Conservation (phyloP, 306 rosid species). For the Carpinus viminea region DNA sequence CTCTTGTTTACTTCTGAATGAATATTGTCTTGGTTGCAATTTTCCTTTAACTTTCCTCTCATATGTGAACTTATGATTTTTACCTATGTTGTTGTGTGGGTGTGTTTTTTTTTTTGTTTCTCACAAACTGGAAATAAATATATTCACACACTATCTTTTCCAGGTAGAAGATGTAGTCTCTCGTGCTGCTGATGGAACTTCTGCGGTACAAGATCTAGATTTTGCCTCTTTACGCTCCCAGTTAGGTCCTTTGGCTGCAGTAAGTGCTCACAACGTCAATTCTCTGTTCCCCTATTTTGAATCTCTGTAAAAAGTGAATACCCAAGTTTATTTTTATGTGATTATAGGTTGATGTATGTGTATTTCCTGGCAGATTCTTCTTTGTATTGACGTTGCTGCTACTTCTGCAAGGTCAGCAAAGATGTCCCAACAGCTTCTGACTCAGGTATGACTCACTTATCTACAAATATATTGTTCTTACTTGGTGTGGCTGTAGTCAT, state of each 20-base stretch:
- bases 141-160: constrained; percentile 16
- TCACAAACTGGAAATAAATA: constrained; percentile 11
- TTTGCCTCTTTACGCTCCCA: constrained; percentile 83
- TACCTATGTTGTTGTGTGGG: too few species aligned
- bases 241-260: constrained; percentile 88
- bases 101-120: background rate
- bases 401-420: constrained; percentile 84
- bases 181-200: constrained; percentile 54
- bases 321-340: constrained; percentile 19
- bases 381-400: constrained; percentile 89
- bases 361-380: constrained; percentile 81
- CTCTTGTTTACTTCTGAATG: background rate
- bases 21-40: background rate
- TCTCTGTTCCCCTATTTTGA: constrained; percentile 24
- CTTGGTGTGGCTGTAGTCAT: background rate
- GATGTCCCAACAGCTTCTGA: constrained; percentile 82
- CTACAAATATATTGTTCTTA: constrained; percentile 3
- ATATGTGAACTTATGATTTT: background rate
- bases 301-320: constrained; percentile 13
- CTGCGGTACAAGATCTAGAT: constrained; percentile 73
- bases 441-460: constrained; percentile 67
- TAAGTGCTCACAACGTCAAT: constrained; percentile 45
- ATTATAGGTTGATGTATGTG: constrained; percentile 38
- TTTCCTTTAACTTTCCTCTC: background rate
- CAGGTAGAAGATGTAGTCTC: constrained; percentile 93